These are phyloP conservation scores for Mallotus nudiflorus DNA, from an alignment of 345 rosid genomes.

Conservation along the genomic window DNA sequence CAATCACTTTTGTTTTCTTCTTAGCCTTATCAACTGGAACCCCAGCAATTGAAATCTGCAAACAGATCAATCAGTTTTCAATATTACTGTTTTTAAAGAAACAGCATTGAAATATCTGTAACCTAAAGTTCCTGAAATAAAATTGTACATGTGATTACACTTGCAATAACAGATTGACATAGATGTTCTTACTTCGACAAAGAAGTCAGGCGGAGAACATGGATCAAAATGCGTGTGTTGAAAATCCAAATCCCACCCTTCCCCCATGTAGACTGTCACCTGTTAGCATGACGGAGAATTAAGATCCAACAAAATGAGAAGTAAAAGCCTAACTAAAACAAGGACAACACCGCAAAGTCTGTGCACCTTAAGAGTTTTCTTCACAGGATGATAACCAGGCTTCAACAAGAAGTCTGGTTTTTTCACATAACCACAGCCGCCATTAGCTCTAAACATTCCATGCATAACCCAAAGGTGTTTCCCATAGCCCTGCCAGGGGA, in stretches of 20 bases:
- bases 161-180: neutral
- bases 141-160: too few species aligned
- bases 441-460: slow-evolving; percentile 34
- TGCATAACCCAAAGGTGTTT: slow-evolving; percentile 32
- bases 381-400: slow-evolving; percentile 10
- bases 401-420: slow-evolving; percentile 28
- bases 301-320: neutral
- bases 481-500: slow-evolving; percentile 23
- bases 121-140: too few species aligned
- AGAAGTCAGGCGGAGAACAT: slow-evolving; percentile 36
- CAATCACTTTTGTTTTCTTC: slow-evolving; percentile 20
- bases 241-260: slow-evolving; percentile 34
- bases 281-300: neutral
- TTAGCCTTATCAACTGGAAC: slow-evolving; percentile 35
- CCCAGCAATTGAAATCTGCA: slow-evolving; percentile 59
- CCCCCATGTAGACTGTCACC: slow-evolving; percentile 30
- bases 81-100: too few species aligned
- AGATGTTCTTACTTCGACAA: slow-evolving; percentile 13
- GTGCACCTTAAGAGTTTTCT: slow-evolving; percentile 19
- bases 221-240: slow-evolving; percentile 27
- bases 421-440: slow-evolving; percentile 34
- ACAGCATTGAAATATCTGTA: too few species aligned
- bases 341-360: neutral
- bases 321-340: neutral
- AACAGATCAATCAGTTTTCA: slow-evolving; percentile 16